Evolutionary conservation across 2,329 filamentous ascomycete species (phyloP).

Genomic region (Botrytis porri): DNA sequence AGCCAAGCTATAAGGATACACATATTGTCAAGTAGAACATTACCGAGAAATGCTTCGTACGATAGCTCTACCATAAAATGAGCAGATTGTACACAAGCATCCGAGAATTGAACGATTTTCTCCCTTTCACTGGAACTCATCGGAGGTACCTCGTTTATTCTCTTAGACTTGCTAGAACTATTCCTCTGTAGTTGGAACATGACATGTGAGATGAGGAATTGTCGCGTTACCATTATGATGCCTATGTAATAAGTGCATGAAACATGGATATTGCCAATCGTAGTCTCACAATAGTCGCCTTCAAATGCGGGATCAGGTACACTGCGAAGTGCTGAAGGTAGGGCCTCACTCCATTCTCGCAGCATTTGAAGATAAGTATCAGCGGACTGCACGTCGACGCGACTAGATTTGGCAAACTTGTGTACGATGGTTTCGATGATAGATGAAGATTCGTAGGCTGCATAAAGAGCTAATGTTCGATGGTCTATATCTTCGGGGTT

Average conservation of each 20-base stretch:
- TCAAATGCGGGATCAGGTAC: background rate
- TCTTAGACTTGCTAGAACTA: background rate
- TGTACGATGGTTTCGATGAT: constrained; percentile 5
- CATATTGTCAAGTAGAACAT: constrained; percentile 5
- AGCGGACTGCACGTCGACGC: background rate
- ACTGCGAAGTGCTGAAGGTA: constrained; percentile 10
- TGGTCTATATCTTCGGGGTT: background rate
- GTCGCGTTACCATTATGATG: constrained; percentile 11
- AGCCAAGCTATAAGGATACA: constrained; percentile 9
- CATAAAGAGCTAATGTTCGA: background rate
- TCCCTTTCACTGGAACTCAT: background rate
- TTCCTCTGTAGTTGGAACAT: constrained; percentile 5
- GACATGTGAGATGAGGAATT: constrained; percentile 6
- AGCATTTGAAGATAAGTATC: constrained; percentile 10
- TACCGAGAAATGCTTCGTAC: background rate
- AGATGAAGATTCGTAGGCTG: constrained; percentile 8
- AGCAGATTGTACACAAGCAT: constrained; percentile 8
- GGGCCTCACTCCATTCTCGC: constrained; percentile 8
- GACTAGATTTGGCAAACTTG: background rate
- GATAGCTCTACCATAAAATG: constrained; percentile 4
- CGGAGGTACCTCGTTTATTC: background rate
- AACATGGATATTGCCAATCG: constrained; percentile 11
- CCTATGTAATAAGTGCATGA: constrained; percentile 9
- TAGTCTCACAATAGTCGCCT: background rate
- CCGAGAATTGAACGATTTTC: background rate